A percentile compares a stretch with the other conserved stretches of the same genome.
phyloP scores from a whole-genome alignment of 78 protist genomes.

The Protostelium mycophagum region DNA sequence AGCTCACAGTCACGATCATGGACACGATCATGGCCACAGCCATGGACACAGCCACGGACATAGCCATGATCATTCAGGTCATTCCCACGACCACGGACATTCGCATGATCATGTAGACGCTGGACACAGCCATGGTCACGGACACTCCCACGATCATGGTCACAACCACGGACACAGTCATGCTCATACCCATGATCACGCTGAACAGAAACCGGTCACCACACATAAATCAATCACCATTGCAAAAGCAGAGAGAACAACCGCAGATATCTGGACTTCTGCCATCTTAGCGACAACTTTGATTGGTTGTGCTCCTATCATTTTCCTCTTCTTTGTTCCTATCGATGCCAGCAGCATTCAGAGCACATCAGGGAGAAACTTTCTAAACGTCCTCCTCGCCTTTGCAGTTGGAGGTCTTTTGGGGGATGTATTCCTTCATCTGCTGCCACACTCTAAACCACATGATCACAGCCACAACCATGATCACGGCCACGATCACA shows the following conservation, averaged over 20 bases:
- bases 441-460: slow-evolving; percentile 60
- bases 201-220: not conserved
- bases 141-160: slow-evolving; percentile 6
- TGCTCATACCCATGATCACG: not conserved
- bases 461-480: slow-evolving; percentile 12
- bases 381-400: slow-evolving; percentile 14
- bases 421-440: slow-evolving; percentile 76
- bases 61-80: not conserved
- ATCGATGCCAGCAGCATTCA: not conserved
- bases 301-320: not conserved
- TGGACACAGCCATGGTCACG: not conserved
- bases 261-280: not conserved
- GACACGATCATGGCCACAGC: not conserved
- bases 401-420: slow-evolving; percentile 71
- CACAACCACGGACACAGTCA: not conserved
- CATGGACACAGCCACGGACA: slow-evolving; percentile 1
- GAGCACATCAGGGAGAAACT: too few species aligned
- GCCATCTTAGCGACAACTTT: slow-evolving; percentile 1
- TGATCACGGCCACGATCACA: slow-evolving; percentile 13
- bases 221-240: not conserved
- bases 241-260: not conserved
- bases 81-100: not conserved
- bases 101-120: not conserved
- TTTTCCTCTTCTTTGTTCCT: not conserved
- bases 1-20: not conserved